phyloP scores from a whole-genome alignment of 768 basidiomycete genomes.

The Mycena sanguinolenta region DNA sequence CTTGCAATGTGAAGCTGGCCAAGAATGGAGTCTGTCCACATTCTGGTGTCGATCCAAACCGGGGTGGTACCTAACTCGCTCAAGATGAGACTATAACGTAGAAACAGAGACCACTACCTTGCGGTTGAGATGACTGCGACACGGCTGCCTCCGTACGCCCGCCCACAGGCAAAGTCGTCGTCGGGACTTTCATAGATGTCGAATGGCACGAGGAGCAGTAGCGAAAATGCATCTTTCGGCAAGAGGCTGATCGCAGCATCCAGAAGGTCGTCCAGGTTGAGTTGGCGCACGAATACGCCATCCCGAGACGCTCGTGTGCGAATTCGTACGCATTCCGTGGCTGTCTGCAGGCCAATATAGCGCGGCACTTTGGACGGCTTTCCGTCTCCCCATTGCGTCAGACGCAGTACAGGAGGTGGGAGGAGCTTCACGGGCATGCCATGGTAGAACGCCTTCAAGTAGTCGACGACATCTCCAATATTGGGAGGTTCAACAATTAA shows the following conservation, averaged over 20 bases:
- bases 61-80: conserved; percentile 47
- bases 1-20: conserved; percentile 54
- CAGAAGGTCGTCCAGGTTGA: conserved; percentile 53
- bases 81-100: neutral
- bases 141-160: conserved; percentile 55
- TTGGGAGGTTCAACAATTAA: conserved; percentile 34
- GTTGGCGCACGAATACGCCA: conserved; percentile 45
- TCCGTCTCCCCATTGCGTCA: conserved; percentile 48
- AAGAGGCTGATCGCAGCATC: conserved; percentile 51
- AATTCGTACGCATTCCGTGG: conserved; percentile 49
- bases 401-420: conserved; percentile 35
- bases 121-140: conserved; percentile 55
- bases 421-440: conserved; percentile 47
- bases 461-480: conserved; percentile 43
- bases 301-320: conserved; percentile 47
- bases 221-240: conserved; percentile 51
- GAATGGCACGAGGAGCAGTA: conserved; percentile 50
- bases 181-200: conserved; percentile 53
- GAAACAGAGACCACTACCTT: conserved; percentile 6
- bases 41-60: conserved; percentile 44
- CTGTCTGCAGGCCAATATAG: conserved; percentile 47
- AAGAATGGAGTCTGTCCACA: conserved; percentile 49
- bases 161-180: conserved; percentile 54
- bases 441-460: conserved; percentile 51
- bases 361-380: conserved; percentile 34